phyloP scores from a whole-genome alignment of 768 basidiomycete species.

The Naganishia vaughanmartiniae region DNA sequence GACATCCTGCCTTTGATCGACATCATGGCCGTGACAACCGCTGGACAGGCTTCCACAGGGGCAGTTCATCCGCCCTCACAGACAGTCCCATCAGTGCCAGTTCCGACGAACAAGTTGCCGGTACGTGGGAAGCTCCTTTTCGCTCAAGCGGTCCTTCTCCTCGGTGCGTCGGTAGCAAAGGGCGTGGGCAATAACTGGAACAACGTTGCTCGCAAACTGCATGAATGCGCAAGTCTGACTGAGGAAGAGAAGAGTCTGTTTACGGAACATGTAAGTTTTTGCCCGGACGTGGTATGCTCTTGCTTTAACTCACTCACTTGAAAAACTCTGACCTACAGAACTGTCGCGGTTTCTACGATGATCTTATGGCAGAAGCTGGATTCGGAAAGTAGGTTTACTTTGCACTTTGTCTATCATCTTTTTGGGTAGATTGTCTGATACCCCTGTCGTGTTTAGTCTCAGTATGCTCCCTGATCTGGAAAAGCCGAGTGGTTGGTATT shows the following conservation, averaged over 20 bases:
- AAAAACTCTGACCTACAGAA: neutral
- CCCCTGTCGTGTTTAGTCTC: neutral
- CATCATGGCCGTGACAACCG: conserved; percentile 19
- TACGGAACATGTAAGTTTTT: conserved; percentile 20
- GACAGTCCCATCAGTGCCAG: neutral
- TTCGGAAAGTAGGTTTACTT: conserved; percentile 1
- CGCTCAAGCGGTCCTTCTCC: conserved; percentile 80
- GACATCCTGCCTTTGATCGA: neutral
- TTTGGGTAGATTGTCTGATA: conserved; percentile 42
- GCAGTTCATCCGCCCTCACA: neutral
- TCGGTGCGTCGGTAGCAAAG: conserved; percentile 56
- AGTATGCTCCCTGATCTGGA: conserved; percentile 14
- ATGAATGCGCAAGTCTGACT: conserved; percentile 24
- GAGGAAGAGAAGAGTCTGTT: conserved; percentile 22
- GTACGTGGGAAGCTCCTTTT: conserved; percentile 68
- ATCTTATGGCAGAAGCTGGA: conserved; percentile 22
- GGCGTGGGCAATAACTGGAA: conserved; percentile 21
- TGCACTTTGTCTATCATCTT: conserved; percentile 54
- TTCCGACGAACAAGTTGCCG: conserved; percentile 1
- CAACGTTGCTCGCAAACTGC: conserved; percentile 4
- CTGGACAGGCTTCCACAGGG: conserved; percentile 19
- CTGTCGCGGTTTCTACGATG: conserved; percentile 11
- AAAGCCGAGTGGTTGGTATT: conserved; percentile 58
- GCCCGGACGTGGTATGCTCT: neutral
- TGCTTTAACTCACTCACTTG: neutral